phyloP scores from a whole-genome alignment of 2,329 filamentous ascomycete species.

The Alternaria brassicicola region DNA sequence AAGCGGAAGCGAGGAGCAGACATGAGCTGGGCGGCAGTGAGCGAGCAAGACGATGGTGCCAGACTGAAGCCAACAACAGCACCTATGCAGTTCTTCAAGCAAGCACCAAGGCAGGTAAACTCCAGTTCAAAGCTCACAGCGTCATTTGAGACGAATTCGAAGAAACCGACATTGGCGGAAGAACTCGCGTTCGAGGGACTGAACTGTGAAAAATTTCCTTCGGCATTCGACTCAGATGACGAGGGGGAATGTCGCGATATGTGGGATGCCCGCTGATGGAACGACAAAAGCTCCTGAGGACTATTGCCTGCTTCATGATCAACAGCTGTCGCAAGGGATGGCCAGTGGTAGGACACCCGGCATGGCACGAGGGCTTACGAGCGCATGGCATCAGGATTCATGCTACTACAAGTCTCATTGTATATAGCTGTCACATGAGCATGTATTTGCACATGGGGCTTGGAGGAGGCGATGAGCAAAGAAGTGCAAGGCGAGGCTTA shows the following conservation, averaged over 20 bases:
- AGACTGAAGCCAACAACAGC: slow-evolving; percentile 6
- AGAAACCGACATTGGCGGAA: slow-evolving; percentile 9
- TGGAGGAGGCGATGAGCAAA: not conserved
- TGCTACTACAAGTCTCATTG: not conserved
- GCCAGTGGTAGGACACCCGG: not conserved
- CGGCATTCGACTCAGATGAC: slow-evolving; percentile 33
- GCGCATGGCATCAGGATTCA: not conserved
- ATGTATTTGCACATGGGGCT: not conserved
- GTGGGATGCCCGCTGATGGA: not conserved
- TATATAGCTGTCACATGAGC: not conserved
- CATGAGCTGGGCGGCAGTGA: slow-evolving; percentile 1
- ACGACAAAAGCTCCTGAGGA: not conserved
- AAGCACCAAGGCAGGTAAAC: slow-evolving; percentile 20
- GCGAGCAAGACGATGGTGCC: not conserved
- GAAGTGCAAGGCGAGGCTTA: not conserved
- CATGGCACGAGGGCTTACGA: not conserved
- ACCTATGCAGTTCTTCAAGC: slow-evolving; percentile 19
- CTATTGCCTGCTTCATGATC: not conserved
- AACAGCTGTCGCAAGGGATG: not conserved
- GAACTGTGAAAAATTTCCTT: slow-evolving; percentile 27
- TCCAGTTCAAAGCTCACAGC: slow-evolving; percentile 29
- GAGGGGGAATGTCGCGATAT: slow-evolving; percentile 18
- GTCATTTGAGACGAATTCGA: slow-evolving; percentile 12
- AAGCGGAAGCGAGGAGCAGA: slow-evolving; percentile 12
- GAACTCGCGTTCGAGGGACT: slow-evolving; percentile 10